A percentile compares a stretch with the other conserved stretches of the same genome.
phyloP scores from a whole-genome alignment of 768 basidiomycete genomes.

The Suillus sp. region DNA sequence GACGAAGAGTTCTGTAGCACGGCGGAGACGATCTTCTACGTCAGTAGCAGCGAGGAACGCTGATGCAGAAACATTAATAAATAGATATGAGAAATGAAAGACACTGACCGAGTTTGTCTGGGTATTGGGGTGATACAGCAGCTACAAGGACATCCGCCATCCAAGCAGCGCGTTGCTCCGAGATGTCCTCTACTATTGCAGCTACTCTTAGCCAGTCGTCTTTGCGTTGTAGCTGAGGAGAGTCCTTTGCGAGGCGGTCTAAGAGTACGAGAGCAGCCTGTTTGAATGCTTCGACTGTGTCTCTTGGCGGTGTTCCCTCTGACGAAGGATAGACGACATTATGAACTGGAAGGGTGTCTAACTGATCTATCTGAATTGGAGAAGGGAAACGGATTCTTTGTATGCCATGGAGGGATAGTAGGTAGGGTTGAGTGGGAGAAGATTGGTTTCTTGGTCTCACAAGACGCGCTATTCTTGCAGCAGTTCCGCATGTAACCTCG shows the following conservation, averaged over 20 bases:
- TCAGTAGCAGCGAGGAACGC: slow-evolving; percentile 64
- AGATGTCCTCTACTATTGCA: slow-evolving; percentile 71
- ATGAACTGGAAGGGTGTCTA: slow-evolving; percentile 39
- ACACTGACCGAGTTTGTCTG: slow-evolving; percentile 68
- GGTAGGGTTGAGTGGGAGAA: slow-evolving; percentile 53
- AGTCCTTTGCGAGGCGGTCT: slow-evolving; percentile 57
- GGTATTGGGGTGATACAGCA: slow-evolving; percentile 56
- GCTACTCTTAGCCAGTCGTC: slow-evolving; percentile 73
- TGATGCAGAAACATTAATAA: slow-evolving; percentile 23
- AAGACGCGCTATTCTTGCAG: slow-evolving; percentile 71
- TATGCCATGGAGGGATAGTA: slow-evolving; percentile 73
- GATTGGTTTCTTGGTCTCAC: slow-evolving; percentile 55
- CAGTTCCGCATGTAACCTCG: slow-evolving; percentile 59
- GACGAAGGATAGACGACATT: slow-evolving; percentile 50
- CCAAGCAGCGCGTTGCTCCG: slow-evolving; percentile 63
- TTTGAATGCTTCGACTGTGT: slow-evolving; percentile 68
- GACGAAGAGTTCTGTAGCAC: slow-evolving; percentile 69
- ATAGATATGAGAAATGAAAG: background rate
- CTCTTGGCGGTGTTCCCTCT: slow-evolving; percentile 48
- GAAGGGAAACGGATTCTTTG: slow-evolving; percentile 60
- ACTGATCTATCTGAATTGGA: slow-evolving; percentile 35
- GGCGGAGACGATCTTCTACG: slow-evolving; percentile 61
- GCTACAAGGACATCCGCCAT: slow-evolving; percentile 79
- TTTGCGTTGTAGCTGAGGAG: slow-evolving; percentile 47
- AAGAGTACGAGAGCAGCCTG: slow-evolving; percentile 65